A percentile compares a stretch with the other conserved stretches of the same genome.
Evolutionary conservation across 371 early-diverging fungal species (phyloP).

Genomic region (Circinella umbellata): DNA sequence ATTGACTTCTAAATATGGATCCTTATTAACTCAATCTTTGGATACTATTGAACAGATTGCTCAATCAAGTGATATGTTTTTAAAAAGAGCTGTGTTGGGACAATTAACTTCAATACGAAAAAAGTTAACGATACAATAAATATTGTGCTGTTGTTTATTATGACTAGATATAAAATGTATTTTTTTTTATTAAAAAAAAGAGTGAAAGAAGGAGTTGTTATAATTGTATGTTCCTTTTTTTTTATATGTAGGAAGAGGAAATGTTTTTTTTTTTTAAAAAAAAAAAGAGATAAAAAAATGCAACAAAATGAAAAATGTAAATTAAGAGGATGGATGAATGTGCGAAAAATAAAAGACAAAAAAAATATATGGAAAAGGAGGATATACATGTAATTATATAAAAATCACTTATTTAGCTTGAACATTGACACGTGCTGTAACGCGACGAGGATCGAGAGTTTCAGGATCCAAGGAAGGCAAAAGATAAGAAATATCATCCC

Average conservation of each 20-base stretch:
- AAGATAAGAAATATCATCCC: constrained; percentile 97
- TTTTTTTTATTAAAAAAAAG: too few relatives aligned
- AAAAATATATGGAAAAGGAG: neutral
- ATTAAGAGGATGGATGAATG: too few relatives aligned
- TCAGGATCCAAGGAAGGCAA: constrained; percentile 62
- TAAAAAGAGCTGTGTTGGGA: constrained; percentile 9
- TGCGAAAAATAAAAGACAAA: neutral
- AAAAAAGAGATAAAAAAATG: too few relatives aligned
- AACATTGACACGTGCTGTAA: constrained; percentile 56
- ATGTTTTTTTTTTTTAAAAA: too few relatives aligned
- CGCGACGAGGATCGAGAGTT: constrained; percentile 55
- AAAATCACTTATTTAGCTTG: constrained; percentile 30
- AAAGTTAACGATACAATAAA: neutral
- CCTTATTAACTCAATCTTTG: neutral
- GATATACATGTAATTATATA: too few relatives aligned
- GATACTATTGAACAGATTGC: neutral
- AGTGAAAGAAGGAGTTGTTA: too few relatives aligned
- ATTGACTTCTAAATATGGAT: constrained; percentile 7
- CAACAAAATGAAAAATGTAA: too few relatives aligned
- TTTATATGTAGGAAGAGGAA: too few relatives aligned
- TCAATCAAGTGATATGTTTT: neutral
- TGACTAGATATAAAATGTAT: neutral
- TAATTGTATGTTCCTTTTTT: too few relatives aligned
- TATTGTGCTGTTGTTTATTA: neutral
- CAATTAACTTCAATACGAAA: constrained; percentile 10